Evolutionary conservation across 108 stramenopile species (phyloP).

Genomic region (Discostella stelligeroides): DNA sequence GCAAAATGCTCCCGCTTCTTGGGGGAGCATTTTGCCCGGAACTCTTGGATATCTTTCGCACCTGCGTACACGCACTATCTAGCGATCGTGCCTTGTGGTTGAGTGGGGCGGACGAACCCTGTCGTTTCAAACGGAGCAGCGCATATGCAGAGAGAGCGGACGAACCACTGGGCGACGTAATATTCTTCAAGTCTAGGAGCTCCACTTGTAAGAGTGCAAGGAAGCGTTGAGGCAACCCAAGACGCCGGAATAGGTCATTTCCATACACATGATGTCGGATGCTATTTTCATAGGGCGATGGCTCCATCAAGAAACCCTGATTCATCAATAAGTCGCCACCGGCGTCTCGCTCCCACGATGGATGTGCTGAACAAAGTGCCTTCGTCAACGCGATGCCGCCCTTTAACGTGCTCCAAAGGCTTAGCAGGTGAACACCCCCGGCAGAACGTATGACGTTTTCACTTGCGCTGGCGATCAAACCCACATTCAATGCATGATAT

Average conservation of each 20-base stretch:
- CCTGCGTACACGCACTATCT: conserved; percentile 72
- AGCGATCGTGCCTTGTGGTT: conserved; percentile 80
- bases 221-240: conserved; percentile 88
- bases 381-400: conserved; percentile 76
- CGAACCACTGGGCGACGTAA: conserved; percentile 88
- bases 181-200: conserved; percentile 93
- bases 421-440: conserved; percentile 71
- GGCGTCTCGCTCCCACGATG: conserved; percentile 82
- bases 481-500: conserved; percentile 67
- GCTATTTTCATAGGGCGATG: conserved; percentile 69
- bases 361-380: conserved; percentile 78
- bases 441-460: conserved; percentile 58
- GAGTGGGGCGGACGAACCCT: conserved; percentile 67
- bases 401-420: conserved; percentile 67
- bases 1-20: too few species aligned
- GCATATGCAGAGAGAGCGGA: conserved; percentile 80
- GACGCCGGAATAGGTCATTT: conserved; percentile 79
- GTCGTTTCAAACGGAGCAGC: conserved; percentile 75
- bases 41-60: conserved; percentile 78
- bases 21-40: conserved; percentile 88
- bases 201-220: conserved; percentile 92
- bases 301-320: conserved; percentile 60
- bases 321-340: conserved; percentile 79
- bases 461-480: conserved; percentile 60
- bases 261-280: conserved; percentile 82